Evolutionary conservation across 1,284 basidiomycete genomes (phyloP).

Genomic region (Pterulicium gracile): DNA sequence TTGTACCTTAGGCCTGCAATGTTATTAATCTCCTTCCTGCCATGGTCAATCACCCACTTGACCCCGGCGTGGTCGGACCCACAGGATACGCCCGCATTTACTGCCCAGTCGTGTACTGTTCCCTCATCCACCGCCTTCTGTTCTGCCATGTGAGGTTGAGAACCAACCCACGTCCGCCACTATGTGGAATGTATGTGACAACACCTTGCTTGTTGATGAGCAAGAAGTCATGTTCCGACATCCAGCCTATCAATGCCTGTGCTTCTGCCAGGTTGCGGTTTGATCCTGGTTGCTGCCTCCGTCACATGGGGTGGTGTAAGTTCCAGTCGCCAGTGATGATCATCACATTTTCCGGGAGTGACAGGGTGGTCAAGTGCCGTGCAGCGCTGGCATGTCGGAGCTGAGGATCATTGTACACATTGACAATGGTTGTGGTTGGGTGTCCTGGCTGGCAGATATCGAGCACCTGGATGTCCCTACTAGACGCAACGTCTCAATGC

Average conservation of each 20-base stretch:
- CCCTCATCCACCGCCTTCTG: slow-evolving; percentile 4
- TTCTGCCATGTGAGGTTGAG: slow-evolving; percentile 13
- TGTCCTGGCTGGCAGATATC: slow-evolving; percentile 13
- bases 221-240: slow-evolving; percentile 10
- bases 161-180: slow-evolving; percentile 5
- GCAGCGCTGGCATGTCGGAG: slow-evolving; percentile 4
- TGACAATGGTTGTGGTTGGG: slow-evolving; percentile 14
- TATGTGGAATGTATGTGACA: slow-evolving; percentile 11
- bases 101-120: slow-evolving; percentile 10
- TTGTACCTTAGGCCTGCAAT: slow-evolving; percentile 7
- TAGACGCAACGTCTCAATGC: slow-evolving; percentile 15
- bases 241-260: slow-evolving; percentile 15
- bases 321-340: slow-evolving; percentile 18
- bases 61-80: slow-evolving; percentile 12
- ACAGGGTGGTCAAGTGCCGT: slow-evolving; percentile 7
- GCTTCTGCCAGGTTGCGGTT: slow-evolving; percentile 1
- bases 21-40: slow-evolving; percentile 8
- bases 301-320: slow-evolving; percentile 15
- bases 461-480: slow-evolving; percentile 18
- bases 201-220: slow-evolving; percentile 14
- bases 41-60: slow-evolving; percentile 10
- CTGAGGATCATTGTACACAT: slow-evolving; percentile 17
- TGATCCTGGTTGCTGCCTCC: slow-evolving; percentile 5
- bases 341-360: slow-evolving; percentile 11
- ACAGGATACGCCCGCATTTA: slow-evolving; percentile 7